Percentiles rank a stretch among this genome's conserved stretches.
Conservation (phyloP, 805 yeast genomes). For the Yarrowia bubula region DNA sequence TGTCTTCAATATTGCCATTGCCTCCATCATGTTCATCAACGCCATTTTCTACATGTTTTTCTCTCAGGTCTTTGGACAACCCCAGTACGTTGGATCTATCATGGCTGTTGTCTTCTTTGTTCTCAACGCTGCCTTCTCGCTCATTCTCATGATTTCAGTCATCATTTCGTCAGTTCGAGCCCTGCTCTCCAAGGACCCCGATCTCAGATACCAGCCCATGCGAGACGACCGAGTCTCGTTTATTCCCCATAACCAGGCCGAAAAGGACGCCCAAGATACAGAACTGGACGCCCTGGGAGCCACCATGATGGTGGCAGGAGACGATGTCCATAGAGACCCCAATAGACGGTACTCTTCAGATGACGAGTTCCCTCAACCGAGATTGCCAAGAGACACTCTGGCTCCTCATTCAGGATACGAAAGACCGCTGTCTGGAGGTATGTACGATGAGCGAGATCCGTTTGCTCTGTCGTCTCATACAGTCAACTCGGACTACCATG, state of each 20-base stretch:
- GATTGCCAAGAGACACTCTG: constrained; percentile 21
- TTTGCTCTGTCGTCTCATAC: constrained; percentile 10
- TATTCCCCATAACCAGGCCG: constrained; percentile 44
- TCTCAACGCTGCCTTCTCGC: constrained; percentile 83
- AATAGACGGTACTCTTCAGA: constrained; percentile 10
- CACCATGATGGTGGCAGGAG: constrained; percentile 28
- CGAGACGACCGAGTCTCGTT: constrained; percentile 96
- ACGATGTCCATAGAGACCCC: background rate
- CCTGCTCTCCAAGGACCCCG: constrained; percentile 85
- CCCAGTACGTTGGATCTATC: constrained; percentile 83
- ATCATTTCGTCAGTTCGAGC: constrained; percentile 85
- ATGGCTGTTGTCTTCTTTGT: constrained; percentile 89
- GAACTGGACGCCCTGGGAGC: constrained; percentile 76
- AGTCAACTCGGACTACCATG: constrained; percentile 6
- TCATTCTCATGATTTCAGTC: constrained; percentile 77
- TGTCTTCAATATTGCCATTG: constrained; percentile 84
- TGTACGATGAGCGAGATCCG: constrained; percentile 9
- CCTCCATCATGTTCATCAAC: constrained; percentile 75
- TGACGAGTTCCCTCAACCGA: constrained; percentile 22
- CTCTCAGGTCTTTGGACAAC: constrained; percentile 78
- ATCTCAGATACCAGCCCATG: constrained; percentile 92
- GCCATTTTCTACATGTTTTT: constrained; percentile 86
- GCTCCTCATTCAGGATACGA: constrained; percentile 2
- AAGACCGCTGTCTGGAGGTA: constrained; percentile 1
- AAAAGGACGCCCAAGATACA: constrained; percentile 42